phyloP scores from a whole-genome alignment of 306 rosid species.

The Alnus glutinosa region DNA sequence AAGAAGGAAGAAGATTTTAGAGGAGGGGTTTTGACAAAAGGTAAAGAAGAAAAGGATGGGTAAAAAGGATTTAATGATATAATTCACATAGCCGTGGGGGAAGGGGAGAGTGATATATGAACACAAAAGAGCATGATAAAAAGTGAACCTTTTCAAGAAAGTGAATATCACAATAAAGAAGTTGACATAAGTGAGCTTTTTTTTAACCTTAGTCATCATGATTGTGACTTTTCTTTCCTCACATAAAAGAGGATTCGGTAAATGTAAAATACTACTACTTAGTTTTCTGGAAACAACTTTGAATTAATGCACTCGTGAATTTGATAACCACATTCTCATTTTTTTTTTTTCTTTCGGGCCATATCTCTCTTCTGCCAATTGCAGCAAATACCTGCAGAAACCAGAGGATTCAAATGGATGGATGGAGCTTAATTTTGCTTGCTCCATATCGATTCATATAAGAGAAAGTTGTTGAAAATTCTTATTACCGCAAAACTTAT shows the following conservation, averaged over 20 bases:
- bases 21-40: background rate
- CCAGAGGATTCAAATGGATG: no score
- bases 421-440: no score
- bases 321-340: no score
- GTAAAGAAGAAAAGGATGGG: background rate
- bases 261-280: no score
- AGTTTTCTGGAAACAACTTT: no score
- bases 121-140: background rate
- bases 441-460: no score
- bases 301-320: no score
- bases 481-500: conserved; percentile 43
- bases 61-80: background rate
- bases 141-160: conserved; percentile 26
- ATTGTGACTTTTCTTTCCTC: conserved; percentile 38
- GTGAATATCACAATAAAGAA: conserved; percentile 30
- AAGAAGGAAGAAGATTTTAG: no score
- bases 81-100: background rate
- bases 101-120: background rate
- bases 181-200: conserved; percentile 29
- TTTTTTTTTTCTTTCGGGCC: no score
- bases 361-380: no score
- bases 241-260: conserved; percentile 27
- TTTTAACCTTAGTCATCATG: conserved; percentile 37
- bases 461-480: background rate
- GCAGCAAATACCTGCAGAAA: no score